Base-by-base conservation (phyloP, 495 filamentous ascomycete species). In the Lasiosphaeris hirsuta region DNA sequence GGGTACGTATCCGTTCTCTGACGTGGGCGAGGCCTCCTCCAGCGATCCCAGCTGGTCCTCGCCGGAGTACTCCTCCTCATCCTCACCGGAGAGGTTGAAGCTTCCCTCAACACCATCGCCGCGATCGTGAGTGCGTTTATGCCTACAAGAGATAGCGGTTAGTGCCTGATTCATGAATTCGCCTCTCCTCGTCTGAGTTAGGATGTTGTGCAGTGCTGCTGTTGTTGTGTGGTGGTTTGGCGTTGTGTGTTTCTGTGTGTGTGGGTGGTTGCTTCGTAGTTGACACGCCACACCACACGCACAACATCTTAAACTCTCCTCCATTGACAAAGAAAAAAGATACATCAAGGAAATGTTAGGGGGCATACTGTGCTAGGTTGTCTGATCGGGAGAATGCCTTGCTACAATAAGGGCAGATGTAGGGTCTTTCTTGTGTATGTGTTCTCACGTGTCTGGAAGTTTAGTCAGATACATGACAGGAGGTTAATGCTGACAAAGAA, bases 381-480 rank as follows among this genome's bases (percentile, higher is more conserved):
- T 98, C 94, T 64, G 92, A 96, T 68, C 94, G 84, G 45, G 94
- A 97, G 74, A 98, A 98, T 45, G 93, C 94, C 76, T 97, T 97
- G 82, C 86, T 96, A 84, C 94, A 98, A 72, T 95, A 88, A 66
- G 87, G 87, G 81, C 94, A 98, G 64, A 90, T 86, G 74, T 98
- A 98, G 63, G 94, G 94, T 78, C 93, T 87, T 78, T 98, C 94
- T 83, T 98, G 94, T 17, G 94, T 98, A 79, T 98, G 94, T 68
- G 94, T 98, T 72, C 94, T 89, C 73, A 98, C 95, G 81, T 98
- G 94, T 78, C 92, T 96, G 72, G 74, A 87, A 81, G 76, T 75
- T 73, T 73, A 70, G 78, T 81, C 72, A 84, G 81, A 76, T 76
- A 71, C 65, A 71, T 63, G 68, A 63, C 65, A 59, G 69, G 72